Conservation (phyloP, 1,284 basidiomycete species). For the Laetiporus sulphureus region DNA sequence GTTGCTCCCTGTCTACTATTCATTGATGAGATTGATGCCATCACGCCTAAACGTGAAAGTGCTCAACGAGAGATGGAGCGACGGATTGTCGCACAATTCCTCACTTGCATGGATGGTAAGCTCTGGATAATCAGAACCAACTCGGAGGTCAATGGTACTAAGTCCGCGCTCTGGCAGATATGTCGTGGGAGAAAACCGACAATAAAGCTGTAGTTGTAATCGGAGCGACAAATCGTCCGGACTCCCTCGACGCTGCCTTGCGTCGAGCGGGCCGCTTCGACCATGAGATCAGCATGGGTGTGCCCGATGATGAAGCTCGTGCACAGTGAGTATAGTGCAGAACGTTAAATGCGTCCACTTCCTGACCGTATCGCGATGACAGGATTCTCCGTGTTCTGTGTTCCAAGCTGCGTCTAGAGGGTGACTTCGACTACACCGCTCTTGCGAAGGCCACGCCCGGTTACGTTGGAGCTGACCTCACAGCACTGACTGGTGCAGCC, state of each 20-base stretch:
- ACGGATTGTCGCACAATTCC: constrained; percentile 92
- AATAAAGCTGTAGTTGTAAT: constrained; percentile 92
- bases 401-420: constrained; percentile 68
- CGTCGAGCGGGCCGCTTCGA: constrained; percentile 94
- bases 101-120: constrained; percentile 96
- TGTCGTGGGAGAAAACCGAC: constrained; percentile 88
- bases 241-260: constrained; percentile 89
- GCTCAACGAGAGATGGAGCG: constrained; percentile 98
- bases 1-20: constrained; percentile 88
- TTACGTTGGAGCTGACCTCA: constrained; percentile 94
- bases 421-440: constrained; percentile 75
- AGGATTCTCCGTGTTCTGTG: constrained; percentile 82
- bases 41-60: constrained; percentile 95
- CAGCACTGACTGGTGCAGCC: constrained; percentile 87
- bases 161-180: too few relatives aligned
- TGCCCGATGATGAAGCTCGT: constrained; percentile 86
- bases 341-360: neutral
- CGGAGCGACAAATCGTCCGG: constrained; percentile 93
- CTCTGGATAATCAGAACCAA: too few relatives aligned
- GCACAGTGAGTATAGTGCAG: constrained; percentile 63
- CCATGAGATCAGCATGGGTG: constrained; percentile 96
- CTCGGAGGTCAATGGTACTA: too few relatives aligned
- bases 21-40: constrained; percentile 97
- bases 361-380: constrained; percentile 4
- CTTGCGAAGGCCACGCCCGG: constrained; percentile 94